Conservation (phyloP, 2,329 filamentous ascomycete species). For the Colletotrichum magnum region DNA sequence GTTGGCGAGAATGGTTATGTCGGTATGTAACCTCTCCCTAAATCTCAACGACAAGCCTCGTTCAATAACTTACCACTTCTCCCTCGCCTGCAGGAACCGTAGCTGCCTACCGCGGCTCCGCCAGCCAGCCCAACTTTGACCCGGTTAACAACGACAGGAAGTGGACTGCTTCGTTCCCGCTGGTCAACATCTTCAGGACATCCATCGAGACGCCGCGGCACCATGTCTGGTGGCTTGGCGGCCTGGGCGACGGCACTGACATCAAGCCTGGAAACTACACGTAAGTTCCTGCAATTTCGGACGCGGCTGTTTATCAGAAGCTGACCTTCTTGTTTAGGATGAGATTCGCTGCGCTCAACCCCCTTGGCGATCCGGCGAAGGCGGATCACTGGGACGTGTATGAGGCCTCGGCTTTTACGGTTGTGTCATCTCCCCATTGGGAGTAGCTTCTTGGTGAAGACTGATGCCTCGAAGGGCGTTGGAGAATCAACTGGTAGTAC, state of each 20-base stretch:
- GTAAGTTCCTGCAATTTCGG: not conserved
- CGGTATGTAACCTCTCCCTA: constrained; percentile 44
- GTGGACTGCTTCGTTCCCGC: constrained; percentile 28
- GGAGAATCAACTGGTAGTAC: too few species aligned
- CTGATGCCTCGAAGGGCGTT: too few species aligned
- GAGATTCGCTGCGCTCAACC: constrained; percentile 27
- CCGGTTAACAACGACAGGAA: constrained; percentile 49
- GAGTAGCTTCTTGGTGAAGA: not conserved
- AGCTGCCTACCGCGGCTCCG: not conserved
- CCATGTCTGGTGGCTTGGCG: constrained; percentile 59
- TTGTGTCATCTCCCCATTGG: constrained; percentile 12
- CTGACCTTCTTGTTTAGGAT: not conserved
- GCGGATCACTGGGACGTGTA: constrained; percentile 38
- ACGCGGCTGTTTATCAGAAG: too few species aligned
- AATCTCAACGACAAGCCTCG: not conserved
- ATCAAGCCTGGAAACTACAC: constrained; percentile 57
- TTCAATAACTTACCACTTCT: not conserved
- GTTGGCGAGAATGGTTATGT: constrained; percentile 56
- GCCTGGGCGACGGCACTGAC: constrained; percentile 56
- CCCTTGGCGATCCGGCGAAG: constrained; percentile 15
- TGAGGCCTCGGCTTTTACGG: not conserved
- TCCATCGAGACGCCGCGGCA: constrained; percentile 42
- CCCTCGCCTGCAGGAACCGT: not conserved
- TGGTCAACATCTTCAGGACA: constrained; percentile 45
- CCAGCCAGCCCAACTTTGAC: constrained; percentile 11